Conservation (phyloP, 2,329 filamentous ascomycete species). For the Hypoxylon sp. region DNA sequence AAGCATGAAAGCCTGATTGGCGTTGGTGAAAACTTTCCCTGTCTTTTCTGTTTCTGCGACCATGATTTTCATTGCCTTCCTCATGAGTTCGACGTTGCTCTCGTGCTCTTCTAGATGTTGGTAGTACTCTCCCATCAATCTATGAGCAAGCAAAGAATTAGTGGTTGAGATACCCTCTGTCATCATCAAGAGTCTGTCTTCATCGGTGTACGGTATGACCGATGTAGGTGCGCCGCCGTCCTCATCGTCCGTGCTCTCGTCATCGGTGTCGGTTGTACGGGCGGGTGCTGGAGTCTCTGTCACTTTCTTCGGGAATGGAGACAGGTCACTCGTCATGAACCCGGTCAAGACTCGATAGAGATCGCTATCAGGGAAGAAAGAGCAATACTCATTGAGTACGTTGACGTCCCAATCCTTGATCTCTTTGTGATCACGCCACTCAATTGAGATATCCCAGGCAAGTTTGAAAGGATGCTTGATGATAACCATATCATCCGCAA, state of each 20-base stretch:
- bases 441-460: conserved; percentile 91
- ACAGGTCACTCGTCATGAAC: conserved; percentile 86
- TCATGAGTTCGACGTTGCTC: conserved; percentile 82
- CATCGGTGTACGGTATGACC: conserved; percentile 74
- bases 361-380: conserved; percentile 87
- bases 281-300: conserved; percentile 39
- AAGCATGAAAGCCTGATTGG: conserved; percentile 80
- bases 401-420: conserved; percentile 83
- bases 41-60: conserved; percentile 74
- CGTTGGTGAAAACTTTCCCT: conserved; percentile 78
- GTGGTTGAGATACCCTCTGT: conserved; percentile 77
- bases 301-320: conserved; percentile 76
- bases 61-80: conserved; percentile 77
- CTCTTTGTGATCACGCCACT: conserved; percentile 86
- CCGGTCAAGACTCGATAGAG: conserved; percentile 85
- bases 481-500: conserved; percentile 94
- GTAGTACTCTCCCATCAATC: conserved; percentile 87
- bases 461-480: conserved; percentile 92
- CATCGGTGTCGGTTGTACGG: conserved; percentile 54
- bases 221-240: conserved; percentile 69
- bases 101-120: conserved; percentile 88
- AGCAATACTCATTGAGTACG: conserved; percentile 84
- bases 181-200: conserved; percentile 87
- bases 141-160: conserved; percentile 84
- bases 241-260: conserved; percentile 71